Percentiles rank a stretch among this genome's conserved stretches.
Evolutionary conservation across 2,329 filamentous ascomycete genomes (phyloP).

Genomic region (Chalara sp.): DNA sequence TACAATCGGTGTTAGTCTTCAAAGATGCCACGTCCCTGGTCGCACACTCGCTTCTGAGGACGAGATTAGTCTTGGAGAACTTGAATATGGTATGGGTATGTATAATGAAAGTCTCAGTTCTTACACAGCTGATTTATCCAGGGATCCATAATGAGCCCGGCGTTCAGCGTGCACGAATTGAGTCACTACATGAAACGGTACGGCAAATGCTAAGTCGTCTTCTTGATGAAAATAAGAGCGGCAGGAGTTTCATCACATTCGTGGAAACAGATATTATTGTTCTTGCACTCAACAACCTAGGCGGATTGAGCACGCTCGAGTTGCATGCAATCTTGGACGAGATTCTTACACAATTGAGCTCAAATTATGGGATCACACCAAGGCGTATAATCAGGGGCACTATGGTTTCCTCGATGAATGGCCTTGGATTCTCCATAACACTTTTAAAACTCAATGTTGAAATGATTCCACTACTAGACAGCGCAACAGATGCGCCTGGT

Average conservation of each 20-base stretch:
- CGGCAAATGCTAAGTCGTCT: conserved; percentile 35
- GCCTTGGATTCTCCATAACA: conserved; percentile 46
- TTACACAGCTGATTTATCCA: conserved; percentile 16
- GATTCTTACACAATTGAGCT: conserved; percentile 3
- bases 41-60: neutral
- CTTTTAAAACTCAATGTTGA: conserved; percentile 34
- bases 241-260: conserved; percentile 5
- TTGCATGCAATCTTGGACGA: conserved; percentile 34
- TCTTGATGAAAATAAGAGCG: conserved; percentile 19
- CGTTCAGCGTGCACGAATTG: conserved; percentile 8
- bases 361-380: neutral
- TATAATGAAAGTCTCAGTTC: neutral
- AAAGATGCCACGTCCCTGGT: neutral
- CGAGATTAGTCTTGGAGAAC: neutral
- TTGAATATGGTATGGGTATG: neutral
- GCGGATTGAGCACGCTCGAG: conserved; percentile 29
- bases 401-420: conserved; percentile 45
- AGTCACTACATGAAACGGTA: neutral
- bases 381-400: conserved; percentile 35
- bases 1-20: neutral
- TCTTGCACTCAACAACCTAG: conserved; percentile 14
- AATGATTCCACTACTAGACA: conserved; percentile 12
- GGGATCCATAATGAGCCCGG: conserved; percentile 45
- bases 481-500: conserved; percentile 31
- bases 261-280: conserved; percentile 14